Base-by-base conservation (phyloP, 148 eudicot genomes). In the Cornus suecica region DNA sequence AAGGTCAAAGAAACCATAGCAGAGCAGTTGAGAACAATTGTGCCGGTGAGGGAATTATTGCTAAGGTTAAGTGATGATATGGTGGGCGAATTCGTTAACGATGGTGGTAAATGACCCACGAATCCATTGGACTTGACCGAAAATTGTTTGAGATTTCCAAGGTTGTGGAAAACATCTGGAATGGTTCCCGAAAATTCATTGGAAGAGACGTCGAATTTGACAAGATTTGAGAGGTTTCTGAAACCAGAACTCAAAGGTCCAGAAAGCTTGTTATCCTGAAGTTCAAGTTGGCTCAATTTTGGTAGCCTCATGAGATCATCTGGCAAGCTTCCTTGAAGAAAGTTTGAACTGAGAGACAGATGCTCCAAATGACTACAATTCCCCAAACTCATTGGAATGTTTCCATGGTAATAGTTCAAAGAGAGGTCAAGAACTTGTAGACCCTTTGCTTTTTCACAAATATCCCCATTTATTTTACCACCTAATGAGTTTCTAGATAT, bases 151-250 rank as follows among this genome's bases (percentile, higher is more conserved):
- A 81, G 65, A n/a, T 63, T 25, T n/a, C 45, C 60, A 11, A 77
- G 66, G 5, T 45, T 71, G 45, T 83, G 68, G 22, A 83, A 83
- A 23, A 67, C 73, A 76, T 83, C 74, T 5, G 85, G 85, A 10
- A 83, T 3, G 52, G 28, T 66, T 13, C 82, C 82, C 25, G 77
- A 79, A 18, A 83, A 72, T 20, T 51, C 20, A 63, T 83, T 83
- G 10, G 28, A 61, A 22, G 82, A 83, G 31, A 83, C 28, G 48
- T 83, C 85, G 5, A 83, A 8, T 14, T 58, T 63, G 26, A 42
- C 77, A 56, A 83, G 82, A 27, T 72, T 83, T n/a, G 82, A 71
- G 54, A 79, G 85, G 56, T 83, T 79, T 62, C 80, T 70, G 28
- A 79, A 60, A 14, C 13, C 60, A 48, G n/a, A 5, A 61, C 77